Percentiles rank a stretch among this genome's conserved stretches.
These are phyloP conservation scores for Scedosporium dehoogii DNA, from an alignment of 2,329 filamentous ascomycete genomes.

Conservation along the genomic window DNA sequence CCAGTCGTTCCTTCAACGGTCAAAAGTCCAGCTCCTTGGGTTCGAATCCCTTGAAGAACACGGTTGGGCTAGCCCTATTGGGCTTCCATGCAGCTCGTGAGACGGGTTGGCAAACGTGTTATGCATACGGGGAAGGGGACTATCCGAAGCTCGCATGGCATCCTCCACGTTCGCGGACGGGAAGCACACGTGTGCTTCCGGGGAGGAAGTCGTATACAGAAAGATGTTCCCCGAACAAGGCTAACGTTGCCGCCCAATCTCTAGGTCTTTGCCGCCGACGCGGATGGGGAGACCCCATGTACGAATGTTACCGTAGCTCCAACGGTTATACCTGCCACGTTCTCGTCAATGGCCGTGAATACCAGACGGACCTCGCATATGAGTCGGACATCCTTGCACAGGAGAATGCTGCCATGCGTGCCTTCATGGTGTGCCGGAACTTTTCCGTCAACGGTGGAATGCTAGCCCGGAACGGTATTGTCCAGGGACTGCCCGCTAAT, in stretches of 20 bases:
- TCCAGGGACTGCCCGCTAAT: slow-evolving; percentile 53
- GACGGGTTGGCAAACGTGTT: neutral
- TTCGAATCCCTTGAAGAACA: neutral
- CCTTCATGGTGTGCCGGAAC: slow-evolving; percentile 96
- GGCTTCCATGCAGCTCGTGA: slow-evolving; percentile 1
- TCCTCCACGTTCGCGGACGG: neutral
- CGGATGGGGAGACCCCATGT: slow-evolving; percentile 84
- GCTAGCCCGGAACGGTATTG: slow-evolving; percentile 60
- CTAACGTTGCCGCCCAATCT: slow-evolving; percentile 4
- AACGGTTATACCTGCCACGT: slow-evolving; percentile 82
- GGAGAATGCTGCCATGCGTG: slow-evolving; percentile 89
- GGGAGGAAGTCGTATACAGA: neutral
- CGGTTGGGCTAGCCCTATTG: neutral
- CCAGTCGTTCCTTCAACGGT: neutral
- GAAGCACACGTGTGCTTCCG: neutral
- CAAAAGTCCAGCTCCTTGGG: neutral
- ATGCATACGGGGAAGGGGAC: neutral
- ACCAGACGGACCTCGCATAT: slow-evolving; percentile 82
- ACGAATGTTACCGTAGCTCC: slow-evolving; percentile 67
- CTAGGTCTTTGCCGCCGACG: slow-evolving; percentile 88
- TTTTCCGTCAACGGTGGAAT: slow-evolving; percentile 96
- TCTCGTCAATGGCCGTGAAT: slow-evolving; percentile 91
- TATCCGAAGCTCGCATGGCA: neutral
- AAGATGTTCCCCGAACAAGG: neutral
- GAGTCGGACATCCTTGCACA: slow-evolving; percentile 73